Evolutionary conservation across 768 basidiomycete genomes (phyloP), one percentile per base, ranked within the genome.

Genomic region (Amanita pallidorosea): DNA sequence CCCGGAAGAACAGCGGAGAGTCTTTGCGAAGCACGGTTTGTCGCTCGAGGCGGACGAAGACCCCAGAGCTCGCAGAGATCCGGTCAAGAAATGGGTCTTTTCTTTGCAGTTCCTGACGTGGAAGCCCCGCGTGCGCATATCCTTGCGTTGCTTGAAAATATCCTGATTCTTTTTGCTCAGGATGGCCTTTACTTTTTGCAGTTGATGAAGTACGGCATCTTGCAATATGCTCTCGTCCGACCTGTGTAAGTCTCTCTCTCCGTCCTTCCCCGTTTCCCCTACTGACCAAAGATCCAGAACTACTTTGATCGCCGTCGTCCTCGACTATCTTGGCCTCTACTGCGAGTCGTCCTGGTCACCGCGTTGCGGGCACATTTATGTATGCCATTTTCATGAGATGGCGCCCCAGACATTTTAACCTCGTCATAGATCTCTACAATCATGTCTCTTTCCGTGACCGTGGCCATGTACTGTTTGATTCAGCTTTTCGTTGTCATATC

Each of bases 381-480:
- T n/a, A n/a, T n/a, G n/a, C n/a, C n/a, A n/a, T n/a, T n/a, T n/a
- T n/a, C n/a, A n/a, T n/a, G n/a, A n/a, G n/a, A n/a, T n/a, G n/a
- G n/a, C n/a, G n/a, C n/a, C n/a, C n/a, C n/a, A n/a, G n/a, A n/a
- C n/a, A n/a, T n/a, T n/a, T n/a, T n/a, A n/a, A n/a, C n/a, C n/a
- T n/a, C n/a, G n/a, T n/a, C n/a, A n/a, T n/a, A n/a, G n/a, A n/a
- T n/a, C n/a, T n/a, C n/a, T n/a, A n/a, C n/a, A n/a, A n/a, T n/a
- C 40, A 76, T 86, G 35, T 85, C 84, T 2, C 57, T 83, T 34
- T 86, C 85, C 0, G 85, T 90, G 15, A 75, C 84, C 0, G 60
- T 88, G 48, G 83, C 85, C 29, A 87, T 88, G 85, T 89, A 85
- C 61, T 85, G 83, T 60, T 63, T 85, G 52, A 65, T 89, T 18